Evolutionary conservation across 1,139 yeast genomes (phyloP).

Genomic region (Chernovozyma aurita): DNA sequence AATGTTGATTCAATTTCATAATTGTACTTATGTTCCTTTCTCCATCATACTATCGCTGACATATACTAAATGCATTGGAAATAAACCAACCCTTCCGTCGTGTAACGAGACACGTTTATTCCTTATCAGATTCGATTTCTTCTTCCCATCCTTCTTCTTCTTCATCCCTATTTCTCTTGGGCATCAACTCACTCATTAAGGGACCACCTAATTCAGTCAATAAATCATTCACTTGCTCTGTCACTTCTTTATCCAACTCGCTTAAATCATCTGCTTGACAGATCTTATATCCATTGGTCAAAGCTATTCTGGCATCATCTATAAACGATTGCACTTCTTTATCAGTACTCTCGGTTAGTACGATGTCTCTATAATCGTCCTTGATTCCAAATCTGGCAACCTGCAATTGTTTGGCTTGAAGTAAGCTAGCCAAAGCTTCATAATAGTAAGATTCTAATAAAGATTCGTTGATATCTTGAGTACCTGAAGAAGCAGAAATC

Average conservation of each 20-base stretch:
- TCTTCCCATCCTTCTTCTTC: constrained; percentile 44
- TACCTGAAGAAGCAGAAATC: constrained; percentile 51
- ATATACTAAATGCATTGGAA: too few relatives aligned
- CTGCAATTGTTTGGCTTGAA: constrained; percentile 46
- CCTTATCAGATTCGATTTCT: constrained; percentile 24
- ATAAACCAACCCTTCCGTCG: too few relatives aligned
- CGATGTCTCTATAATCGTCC: constrained; percentile 47
- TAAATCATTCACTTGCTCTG: constrained; percentile 46
- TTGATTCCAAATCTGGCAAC: constrained; percentile 12
- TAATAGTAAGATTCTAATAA: constrained; percentile 75
- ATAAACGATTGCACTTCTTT: constrained; percentile 28
- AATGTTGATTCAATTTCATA: too few relatives aligned
- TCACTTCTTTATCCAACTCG: constrained; percentile 53
- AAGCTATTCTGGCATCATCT: constrained; percentile 47
- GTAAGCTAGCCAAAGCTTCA: constrained; percentile 71
- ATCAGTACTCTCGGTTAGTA: constrained; percentile 23
- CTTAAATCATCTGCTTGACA: constrained; percentile 32
- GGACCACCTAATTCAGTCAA: constrained; percentile 60
- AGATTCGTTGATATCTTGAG: constrained; percentile 78
- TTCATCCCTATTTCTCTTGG: constrained; percentile 36
- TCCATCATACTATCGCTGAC: too few relatives aligned
- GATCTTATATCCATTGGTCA: constrained; percentile 53
- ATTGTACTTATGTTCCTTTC: too few relatives aligned
- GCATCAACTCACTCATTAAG: constrained; percentile 40
- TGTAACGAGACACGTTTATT: too few relatives aligned